phyloP scores from a whole-genome alignment of 1,139 yeast species.

The Lodderomyces beijingensis region DNA sequence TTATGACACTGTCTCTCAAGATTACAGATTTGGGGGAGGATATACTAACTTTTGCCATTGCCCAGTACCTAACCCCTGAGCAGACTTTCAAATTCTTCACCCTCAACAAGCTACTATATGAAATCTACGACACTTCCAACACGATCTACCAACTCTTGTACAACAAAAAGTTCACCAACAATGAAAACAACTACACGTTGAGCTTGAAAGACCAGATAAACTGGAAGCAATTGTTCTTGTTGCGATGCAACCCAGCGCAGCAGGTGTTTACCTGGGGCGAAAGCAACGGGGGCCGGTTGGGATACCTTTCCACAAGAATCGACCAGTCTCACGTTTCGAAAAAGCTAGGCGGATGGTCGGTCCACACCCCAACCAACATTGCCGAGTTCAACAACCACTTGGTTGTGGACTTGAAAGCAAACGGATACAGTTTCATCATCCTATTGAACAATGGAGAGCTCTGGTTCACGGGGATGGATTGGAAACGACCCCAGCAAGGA shows the following conservation, averaged over 20 bases:
- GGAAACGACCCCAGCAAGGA: slow-evolving; percentile 31
- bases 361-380: slow-evolving; percentile 40
- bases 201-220: slow-evolving; percentile 40
- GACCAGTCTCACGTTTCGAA: slow-evolving; percentile 26
- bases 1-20: slow-evolving; percentile 2
- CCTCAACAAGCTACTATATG: slow-evolving; percentile 27
- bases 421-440: slow-evolving; percentile 66
- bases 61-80: slow-evolving; percentile 34
- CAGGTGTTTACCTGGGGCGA: slow-evolving; percentile 64
- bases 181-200: slow-evolving; percentile 24
- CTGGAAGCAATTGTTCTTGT: slow-evolving; percentile 50
- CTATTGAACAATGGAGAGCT: slow-evolving; percentile 51
- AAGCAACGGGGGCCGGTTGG: slow-evolving; percentile 51
- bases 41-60: slow-evolving; percentile 36
- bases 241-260: slow-evolving; percentile 37
- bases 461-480: slow-evolving; percentile 50
- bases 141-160: slow-evolving; percentile 46
- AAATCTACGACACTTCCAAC: slow-evolving; percentile 25
- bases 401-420: slow-evolving; percentile 55
- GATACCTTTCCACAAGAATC: slow-evolving; percentile 35
- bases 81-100: slow-evolving; percentile 48
- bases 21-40: slow-evolving; percentile 33
- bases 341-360: slow-evolving; percentile 26
- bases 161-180: slow-evolving; percentile 38
- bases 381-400: slow-evolving; percentile 29